Percentiles rank a stretch among this genome's conserved stretches.
Evolutionary conservation across 2,329 filamentous ascomycete genomes (phyloP).

Genomic region (Ustulina deusta): DNA sequence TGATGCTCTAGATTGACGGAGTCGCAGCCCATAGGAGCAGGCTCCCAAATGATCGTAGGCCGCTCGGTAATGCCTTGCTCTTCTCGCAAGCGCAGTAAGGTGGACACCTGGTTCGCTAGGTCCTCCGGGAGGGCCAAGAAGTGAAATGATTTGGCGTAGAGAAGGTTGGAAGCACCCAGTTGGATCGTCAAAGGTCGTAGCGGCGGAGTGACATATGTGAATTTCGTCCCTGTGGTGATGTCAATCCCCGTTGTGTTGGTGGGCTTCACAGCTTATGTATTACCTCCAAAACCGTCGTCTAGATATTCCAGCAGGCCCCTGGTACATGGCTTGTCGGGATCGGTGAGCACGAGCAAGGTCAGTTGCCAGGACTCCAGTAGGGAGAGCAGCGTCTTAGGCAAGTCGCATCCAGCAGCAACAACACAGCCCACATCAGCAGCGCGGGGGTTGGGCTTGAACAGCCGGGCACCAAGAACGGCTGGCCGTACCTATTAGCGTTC

Average conservation of each 20-base stretch:
- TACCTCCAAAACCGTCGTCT: slow-evolving; percentile 29
- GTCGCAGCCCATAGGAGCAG: slow-evolving; percentile 29
- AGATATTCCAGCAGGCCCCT: slow-evolving; percentile 31
- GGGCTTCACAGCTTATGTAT: not conserved
- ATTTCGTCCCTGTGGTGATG: slow-evolving; percentile 20
- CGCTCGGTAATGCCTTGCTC: slow-evolving; percentile 23
- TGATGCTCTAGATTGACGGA: not conserved
- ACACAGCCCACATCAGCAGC: slow-evolving; percentile 29
- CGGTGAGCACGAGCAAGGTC: slow-evolving; percentile 9
- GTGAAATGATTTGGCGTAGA: slow-evolving; percentile 26
- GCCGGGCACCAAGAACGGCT: slow-evolving; percentile 33
- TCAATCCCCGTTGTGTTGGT: not conserved
- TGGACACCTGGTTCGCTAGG: slow-evolving; percentile 17
- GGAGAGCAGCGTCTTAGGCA: slow-evolving; percentile 18
- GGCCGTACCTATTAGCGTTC: not conserved
- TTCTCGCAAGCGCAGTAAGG: slow-evolving; percentile 21
- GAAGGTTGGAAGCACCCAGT: slow-evolving; percentile 5
- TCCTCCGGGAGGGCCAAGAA: slow-evolving; percentile 28
- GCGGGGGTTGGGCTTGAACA: slow-evolving; percentile 21
- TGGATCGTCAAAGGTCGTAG: slow-evolving; percentile 21
- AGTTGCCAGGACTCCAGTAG: slow-evolving; percentile 32
- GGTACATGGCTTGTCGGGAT: slow-evolving; percentile 22
- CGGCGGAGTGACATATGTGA: slow-evolving; percentile 24
- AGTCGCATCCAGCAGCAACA: slow-evolving; percentile 24
- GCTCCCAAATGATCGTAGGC: slow-evolving; percentile 33